A percentile compares a stretch with the other conserved stretches of the same genome.
Evolutionary conservation across 495 filamentous ascomycete genomes (phyloP).

Genomic region (Annulohypoxylon moriforme): DNA sequence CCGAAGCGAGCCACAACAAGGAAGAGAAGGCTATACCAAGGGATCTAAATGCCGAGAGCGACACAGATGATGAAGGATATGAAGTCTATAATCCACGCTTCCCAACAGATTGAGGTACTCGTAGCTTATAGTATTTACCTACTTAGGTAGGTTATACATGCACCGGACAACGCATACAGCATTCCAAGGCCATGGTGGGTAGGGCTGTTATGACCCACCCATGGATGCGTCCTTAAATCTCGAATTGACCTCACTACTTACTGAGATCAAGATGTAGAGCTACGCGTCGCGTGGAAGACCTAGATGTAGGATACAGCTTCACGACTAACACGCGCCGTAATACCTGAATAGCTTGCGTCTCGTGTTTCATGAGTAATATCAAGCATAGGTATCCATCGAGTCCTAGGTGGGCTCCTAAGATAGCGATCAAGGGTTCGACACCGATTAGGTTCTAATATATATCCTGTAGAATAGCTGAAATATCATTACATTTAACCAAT

Average conservation of each 20-base stretch:
- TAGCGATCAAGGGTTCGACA: no score
- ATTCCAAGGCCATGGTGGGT: not conserved
- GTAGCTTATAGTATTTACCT: not conserved
- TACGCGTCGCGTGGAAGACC: not conserved
- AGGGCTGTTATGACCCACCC: not conserved
- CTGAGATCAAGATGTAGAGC: no score
- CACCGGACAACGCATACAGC: not conserved
- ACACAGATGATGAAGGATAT: conserved; percentile 69
- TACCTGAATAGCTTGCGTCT: not conserved
- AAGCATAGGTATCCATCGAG: not conserved
- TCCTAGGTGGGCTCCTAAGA: no score
- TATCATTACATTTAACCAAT: not conserved
- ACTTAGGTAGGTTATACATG: not conserved
- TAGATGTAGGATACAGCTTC: not conserved
- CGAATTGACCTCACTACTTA: not conserved
- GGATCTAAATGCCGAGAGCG: conserved; percentile 60
- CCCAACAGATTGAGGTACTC: conserved; percentile 62
- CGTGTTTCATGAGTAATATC: no score
- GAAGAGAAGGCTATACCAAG: conserved; percentile 34
- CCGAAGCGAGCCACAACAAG: conserved; percentile 32
- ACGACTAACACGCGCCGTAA: not conserved
- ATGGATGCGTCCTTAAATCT: not conserved
- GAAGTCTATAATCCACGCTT: conserved; percentile 65
- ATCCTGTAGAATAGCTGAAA: not conserved
- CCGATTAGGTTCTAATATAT: not conserved